Conservation (phyloP, 169 alveolate species). For the Pseudocohnilembus persalinus region DNA sequence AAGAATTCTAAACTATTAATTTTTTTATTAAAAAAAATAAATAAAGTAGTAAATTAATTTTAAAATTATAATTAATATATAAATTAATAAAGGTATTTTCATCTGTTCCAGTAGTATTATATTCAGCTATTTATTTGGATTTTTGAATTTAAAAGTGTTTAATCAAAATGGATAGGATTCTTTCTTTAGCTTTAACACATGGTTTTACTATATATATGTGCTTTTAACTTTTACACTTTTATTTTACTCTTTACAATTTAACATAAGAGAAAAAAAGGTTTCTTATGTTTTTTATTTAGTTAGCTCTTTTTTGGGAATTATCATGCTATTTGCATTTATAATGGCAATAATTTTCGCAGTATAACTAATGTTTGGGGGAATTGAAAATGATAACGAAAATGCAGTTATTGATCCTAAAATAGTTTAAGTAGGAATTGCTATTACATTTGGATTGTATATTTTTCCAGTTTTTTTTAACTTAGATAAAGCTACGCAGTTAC, state of each 20-base stretch:
- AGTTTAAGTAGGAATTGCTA: neutral
- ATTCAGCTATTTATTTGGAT: neutral
- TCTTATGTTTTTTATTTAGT: neutral
- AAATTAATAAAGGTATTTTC: neutral
- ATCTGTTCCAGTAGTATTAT: neutral
- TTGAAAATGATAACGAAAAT: neutral
- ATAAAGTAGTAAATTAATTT: too few relatives aligned
- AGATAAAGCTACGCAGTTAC: neutral
- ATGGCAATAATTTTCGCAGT: neutral
- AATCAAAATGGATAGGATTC: too few relatives aligned
- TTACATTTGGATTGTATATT: neutral
- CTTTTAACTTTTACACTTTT: neutral
- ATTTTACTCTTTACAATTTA: neutral
- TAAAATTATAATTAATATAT: too few relatives aligned
- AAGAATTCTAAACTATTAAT: neutral
- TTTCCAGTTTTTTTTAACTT: constrained; percentile 10
- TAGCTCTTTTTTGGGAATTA: neutral
- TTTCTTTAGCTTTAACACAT: too few relatives aligned
- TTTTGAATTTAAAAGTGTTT: neutral
- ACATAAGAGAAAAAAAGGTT: neutral
- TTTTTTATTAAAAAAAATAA: too few relatives aligned
- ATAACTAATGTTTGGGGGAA: neutral
- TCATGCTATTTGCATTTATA: neutral
- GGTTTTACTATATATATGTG: too few relatives aligned
- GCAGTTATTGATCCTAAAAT: neutral